These are phyloP conservation scores for Neurospora sp. DNA, from an alignment of 495 filamentous ascomycete species.

Conservation along the genomic window DNA sequence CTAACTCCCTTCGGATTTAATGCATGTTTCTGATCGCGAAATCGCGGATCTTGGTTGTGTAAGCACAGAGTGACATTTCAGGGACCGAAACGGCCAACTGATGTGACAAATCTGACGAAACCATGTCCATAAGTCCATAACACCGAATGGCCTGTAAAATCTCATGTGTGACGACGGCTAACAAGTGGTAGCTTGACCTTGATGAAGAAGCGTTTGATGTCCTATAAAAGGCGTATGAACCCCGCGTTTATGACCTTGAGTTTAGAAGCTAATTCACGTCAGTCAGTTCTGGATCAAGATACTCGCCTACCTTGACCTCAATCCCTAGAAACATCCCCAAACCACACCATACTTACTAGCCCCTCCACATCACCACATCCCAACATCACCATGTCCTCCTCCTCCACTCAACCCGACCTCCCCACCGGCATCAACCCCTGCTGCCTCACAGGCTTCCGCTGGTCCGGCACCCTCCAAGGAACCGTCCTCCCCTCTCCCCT, in stretches of 20 bases:
- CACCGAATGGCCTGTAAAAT: neutral
- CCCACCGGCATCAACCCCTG: conserved; percentile 11
- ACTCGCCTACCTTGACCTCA: neutral
- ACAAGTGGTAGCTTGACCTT: neutral
- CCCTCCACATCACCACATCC: neutral
- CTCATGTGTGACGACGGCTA: neutral
- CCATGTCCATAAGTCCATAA: neutral
- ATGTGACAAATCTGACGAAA: neutral
- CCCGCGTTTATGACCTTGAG: neutral
- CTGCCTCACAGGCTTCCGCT: conserved; percentile 34
- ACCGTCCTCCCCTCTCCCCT: conserved; percentile 22
- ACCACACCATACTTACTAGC: neutral
- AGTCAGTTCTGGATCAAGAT: neutral
- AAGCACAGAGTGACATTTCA: neutral
- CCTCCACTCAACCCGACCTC: neutral
- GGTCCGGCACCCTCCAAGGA: conserved; percentile 38
- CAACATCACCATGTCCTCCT: neutral
- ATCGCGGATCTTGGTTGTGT: neutral
- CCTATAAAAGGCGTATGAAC: neutral
- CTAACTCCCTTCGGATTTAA: neutral
- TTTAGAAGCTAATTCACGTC: neutral
- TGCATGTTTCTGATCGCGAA: neutral
- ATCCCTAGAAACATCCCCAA: neutral
- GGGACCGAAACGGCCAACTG: neutral
- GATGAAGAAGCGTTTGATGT: neutral